Percentiles rank a stretch among this genome's conserved stretches.
phyloP scores from a whole-genome alignment of 306 rosid genomes.

The Pterocarpus santalinus region DNA sequence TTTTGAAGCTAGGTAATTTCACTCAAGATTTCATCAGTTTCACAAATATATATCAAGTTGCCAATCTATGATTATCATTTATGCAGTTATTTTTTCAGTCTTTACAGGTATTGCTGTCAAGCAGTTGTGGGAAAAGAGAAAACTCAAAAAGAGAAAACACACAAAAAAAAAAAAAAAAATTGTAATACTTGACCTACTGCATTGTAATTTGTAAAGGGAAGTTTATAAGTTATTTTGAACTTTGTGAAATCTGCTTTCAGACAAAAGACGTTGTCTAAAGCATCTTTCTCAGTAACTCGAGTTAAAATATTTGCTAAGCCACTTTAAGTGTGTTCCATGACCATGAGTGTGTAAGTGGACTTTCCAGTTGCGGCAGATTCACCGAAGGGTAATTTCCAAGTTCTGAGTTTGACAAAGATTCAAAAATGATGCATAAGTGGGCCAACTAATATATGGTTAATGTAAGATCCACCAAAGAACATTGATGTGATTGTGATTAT shows the following conservation, averaged over 20 bases:
- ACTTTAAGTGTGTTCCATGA: conserved; percentile 46
- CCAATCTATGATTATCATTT: conserved; percentile 29
- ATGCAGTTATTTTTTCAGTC: neutral
- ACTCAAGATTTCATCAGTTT: conserved; percentile 21
- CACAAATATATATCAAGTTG: conserved; percentile 14
- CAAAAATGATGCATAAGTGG: conserved; percentile 60
- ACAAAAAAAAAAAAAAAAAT: neutral
- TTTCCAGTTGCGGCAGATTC: conserved; percentile 41
- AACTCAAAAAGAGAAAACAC: neutral
- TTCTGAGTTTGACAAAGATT: conserved; percentile 93
- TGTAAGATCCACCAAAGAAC: conserved; percentile 48
- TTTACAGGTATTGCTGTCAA: too few species aligned
- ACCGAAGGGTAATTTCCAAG: conserved; percentile 87
- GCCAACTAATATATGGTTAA: conserved; percentile 51
- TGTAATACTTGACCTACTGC: neutral
- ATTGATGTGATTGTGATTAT: conserved; percentile 53
- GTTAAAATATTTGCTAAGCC: conserved; percentile 39
- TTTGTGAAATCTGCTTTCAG: conserved; percentile 33
- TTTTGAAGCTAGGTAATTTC: conserved; percentile 10
- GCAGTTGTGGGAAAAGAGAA: neutral
- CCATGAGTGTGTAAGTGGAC: conserved; percentile 52
- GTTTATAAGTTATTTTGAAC: conserved; percentile 41
- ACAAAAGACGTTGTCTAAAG: conserved; percentile 29
- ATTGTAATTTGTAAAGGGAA: conserved; percentile 37
- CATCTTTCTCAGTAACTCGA: conserved; percentile 25